Percentiles rank a stretch among this genome's conserved stretches.
Evolutionary conservation across 768 basidiomycete genomes (phyloP).

Genomic region (Nidularia pulvinata): DNA sequence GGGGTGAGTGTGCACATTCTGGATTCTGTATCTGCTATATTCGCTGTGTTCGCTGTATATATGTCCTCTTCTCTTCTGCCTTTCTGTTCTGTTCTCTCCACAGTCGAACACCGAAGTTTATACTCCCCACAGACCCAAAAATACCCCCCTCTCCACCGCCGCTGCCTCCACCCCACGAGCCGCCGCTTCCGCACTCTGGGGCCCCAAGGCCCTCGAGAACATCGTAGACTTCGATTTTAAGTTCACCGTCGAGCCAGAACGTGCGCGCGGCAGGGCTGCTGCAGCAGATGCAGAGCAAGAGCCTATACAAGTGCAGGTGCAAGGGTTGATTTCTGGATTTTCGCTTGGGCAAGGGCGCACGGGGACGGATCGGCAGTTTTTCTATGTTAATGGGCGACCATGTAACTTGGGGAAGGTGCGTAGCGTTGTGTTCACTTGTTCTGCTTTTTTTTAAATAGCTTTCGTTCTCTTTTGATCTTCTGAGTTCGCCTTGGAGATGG

Average conservation of each 20-base stretch:
- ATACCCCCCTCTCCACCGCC: no score
- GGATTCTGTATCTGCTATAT: no score
- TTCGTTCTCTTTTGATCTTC: no score
- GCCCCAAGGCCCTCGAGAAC: constrained; percentile 75
- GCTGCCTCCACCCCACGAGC: constrained; percentile 37
- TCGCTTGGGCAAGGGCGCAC: constrained; percentile 71
- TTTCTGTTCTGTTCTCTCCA: no score
- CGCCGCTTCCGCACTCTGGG: constrained; percentile 81
- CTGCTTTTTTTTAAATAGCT: neutral
- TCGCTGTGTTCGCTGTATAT: no score
- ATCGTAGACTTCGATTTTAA: constrained; percentile 71
- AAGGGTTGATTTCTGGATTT: constrained; percentile 87
- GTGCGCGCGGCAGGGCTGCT: neutral
- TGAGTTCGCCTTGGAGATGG: no score
- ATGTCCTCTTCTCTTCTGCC: no score
- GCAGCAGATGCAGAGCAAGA: neutral
- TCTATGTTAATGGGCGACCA: constrained; percentile 91
- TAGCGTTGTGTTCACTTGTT: neutral
- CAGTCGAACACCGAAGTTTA: no score
- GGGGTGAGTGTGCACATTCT: constrained; percentile 50
- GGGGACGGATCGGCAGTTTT: constrained; percentile 86
- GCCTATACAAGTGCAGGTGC: constrained; percentile 50
- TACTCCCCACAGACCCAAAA: no score
- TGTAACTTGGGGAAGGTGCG: constrained; percentile 74
- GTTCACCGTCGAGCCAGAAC: constrained; percentile 70